phyloP scores from a whole-genome alignment of 2,329 filamentous ascomycete species.

The Tolypocladium sp. region DNA sequence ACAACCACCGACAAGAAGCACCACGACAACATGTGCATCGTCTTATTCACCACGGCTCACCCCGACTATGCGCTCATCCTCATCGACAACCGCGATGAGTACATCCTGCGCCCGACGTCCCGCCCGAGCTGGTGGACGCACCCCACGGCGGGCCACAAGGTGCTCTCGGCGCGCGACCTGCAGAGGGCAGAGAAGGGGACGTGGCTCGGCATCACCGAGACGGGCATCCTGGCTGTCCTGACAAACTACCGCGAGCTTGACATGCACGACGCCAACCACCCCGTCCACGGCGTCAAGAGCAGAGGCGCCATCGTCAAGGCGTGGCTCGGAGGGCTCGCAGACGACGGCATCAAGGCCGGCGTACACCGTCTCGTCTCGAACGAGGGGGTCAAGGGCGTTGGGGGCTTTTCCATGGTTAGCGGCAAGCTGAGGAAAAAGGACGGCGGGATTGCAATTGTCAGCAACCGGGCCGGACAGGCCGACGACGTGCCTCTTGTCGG shows the following conservation, averaged over 20 bases:
- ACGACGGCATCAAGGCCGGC: constrained; percentile 39
- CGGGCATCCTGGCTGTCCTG: constrained; percentile 52
- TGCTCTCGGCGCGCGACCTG: constrained; percentile 54
- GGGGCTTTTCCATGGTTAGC: constrained; percentile 59
- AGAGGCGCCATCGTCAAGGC: constrained; percentile 56
- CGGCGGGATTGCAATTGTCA: constrained; percentile 50
- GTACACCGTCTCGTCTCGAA: constrained; percentile 43
- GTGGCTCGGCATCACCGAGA: constrained; percentile 54
- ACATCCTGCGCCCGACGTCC: constrained; percentile 54
- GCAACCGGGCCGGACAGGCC: constrained; percentile 46
- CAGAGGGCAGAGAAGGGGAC: constrained; percentile 54
- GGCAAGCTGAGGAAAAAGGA: constrained; percentile 43
- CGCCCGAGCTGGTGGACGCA: constrained; percentile 56
- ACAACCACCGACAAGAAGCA: neutral
- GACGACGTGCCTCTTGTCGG: constrained; percentile 50
- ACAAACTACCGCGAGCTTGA: constrained; percentile 57
- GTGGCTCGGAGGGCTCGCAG: constrained; percentile 43
- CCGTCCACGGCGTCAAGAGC: constrained; percentile 45
- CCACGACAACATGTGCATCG: constrained; percentile 58
- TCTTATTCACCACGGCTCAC: constrained; percentile 65
- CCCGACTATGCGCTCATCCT: constrained; percentile 67
- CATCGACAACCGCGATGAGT: constrained; percentile 72
- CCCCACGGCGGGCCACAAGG: constrained; percentile 27
- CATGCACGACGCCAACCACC: constrained; percentile 38
- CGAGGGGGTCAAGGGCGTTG: constrained; percentile 48